A percentile compares a stretch with the other conserved stretches of the same genome.
Conservation (phyloP, 768 basidiomycete species). For the Coprinopsis strossmayeri region DNA sequence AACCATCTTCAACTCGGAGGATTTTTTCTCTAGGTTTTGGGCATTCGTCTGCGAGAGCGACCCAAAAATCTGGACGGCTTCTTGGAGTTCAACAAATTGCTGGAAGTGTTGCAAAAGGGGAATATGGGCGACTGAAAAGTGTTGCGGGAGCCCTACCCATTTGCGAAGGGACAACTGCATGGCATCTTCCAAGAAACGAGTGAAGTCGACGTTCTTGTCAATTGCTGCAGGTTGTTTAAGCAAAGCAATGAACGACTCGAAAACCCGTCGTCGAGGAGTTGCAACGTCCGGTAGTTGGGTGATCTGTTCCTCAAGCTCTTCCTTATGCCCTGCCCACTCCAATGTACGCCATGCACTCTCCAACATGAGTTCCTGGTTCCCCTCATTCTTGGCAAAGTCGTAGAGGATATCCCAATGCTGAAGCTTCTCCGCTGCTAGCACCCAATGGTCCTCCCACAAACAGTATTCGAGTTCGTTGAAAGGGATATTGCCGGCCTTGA, state of each 20-base stretch:
- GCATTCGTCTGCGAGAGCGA: constrained; percentile 82
- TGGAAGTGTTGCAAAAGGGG: constrained; percentile 97
- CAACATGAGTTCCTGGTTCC: constrained; percentile 85
- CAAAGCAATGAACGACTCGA: constrained; percentile 89
- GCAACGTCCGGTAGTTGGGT: constrained; percentile 75
- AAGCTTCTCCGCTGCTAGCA: constrained; percentile 88
- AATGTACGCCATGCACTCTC: constrained; percentile 94
- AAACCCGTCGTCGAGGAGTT: constrained; percentile 95
- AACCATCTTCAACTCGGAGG: constrained; percentile 92
- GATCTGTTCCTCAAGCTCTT: constrained; percentile 76
- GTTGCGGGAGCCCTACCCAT: constrained; percentile 85
- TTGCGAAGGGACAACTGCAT: constrained; percentile 95
- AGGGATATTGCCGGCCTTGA: constrained; percentile 72
- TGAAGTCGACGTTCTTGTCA: constrained; percentile 86
- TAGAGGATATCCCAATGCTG: constrained; percentile 96
- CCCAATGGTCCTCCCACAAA: constrained; percentile 99
- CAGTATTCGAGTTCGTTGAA: constrained; percentile 96
- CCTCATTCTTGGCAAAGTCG: constrained; percentile 84
- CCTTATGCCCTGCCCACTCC: constrained; percentile 84
- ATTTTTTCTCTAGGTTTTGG: constrained; percentile 89
- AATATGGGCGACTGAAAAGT: constrained; percentile 87
- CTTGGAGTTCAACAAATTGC: constrained; percentile 96
- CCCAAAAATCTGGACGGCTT: constrained; percentile 92
- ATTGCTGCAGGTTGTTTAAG: constrained; percentile 76
- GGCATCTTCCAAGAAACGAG: constrained; percentile 85